Conservation (phyloP, 768 basidiomycete species). For the Tylopilus vinaceipallidus region DNA sequence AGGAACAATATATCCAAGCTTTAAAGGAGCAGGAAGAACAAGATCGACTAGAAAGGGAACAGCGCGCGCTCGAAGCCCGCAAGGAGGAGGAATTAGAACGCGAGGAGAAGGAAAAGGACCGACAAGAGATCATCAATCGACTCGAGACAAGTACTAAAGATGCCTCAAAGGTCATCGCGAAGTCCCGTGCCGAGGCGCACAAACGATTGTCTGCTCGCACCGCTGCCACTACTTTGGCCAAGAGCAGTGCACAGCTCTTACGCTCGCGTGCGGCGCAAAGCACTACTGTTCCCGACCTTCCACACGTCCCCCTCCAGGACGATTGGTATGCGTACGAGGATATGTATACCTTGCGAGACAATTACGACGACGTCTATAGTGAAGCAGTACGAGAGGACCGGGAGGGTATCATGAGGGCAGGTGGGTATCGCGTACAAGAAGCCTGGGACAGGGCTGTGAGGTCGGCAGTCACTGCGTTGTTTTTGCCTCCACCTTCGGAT, state of each 20-base stretch:
- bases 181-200: constrained; percentile 60
- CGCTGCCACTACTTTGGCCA: constrained; percentile 38
- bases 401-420: constrained; percentile 78
- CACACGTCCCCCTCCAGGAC: constrained; percentile 78
- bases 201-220: constrained; percentile 60
- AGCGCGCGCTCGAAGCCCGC: constrained; percentile 62
- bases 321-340: constrained; percentile 76
- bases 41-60: constrained; percentile 70
- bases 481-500: constrained; percentile 50
- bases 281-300: constrained; percentile 69
- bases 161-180: constrained; percentile 67
- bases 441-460: constrained; percentile 83
- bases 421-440: constrained; percentile 79
- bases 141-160: constrained; percentile 76
- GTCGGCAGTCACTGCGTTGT: constrained; percentile 70
- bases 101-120: constrained; percentile 69
- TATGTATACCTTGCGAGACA: constrained; percentile 50
- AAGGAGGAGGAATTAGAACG: constrained; percentile 75
- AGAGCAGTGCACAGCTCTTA: constrained; percentile 48
- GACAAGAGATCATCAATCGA: constrained; percentile 74
- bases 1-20: constrained; percentile 70
- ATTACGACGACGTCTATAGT: constrained; percentile 72
- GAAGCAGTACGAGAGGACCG: constrained; percentile 74
- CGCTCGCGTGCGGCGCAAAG: constrained; percentile 66
- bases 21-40: constrained; percentile 78